Evolutionary conservation across 1,284 basidiomycete genomes (phyloP), one percentile per base, ranked within the genome.

Genomic region (Austroboletus niveus): DNA sequence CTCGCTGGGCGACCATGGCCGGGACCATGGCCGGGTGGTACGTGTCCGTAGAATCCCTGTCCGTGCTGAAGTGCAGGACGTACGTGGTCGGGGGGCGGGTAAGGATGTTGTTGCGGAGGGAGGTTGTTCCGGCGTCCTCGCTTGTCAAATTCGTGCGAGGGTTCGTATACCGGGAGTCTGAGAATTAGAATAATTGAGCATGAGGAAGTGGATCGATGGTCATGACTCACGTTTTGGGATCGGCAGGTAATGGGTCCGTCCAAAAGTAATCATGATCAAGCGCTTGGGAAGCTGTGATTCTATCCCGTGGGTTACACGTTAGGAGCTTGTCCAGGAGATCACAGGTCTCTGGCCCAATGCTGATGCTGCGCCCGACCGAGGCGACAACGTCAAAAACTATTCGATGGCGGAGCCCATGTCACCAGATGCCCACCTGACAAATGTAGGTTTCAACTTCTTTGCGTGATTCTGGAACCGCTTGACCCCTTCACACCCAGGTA

Each of bases 241-340:
- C 87, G n/a, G 89, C 90, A 14, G 92, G 87, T 30, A 91, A 61
- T 0, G 92, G 92, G 57, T 90, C 85, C 1, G 84, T 87, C 89
- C 91, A 95, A 71, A 97, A 97, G 72, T 96, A 97, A 47, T 93
- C 85, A 64, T 97, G 94, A 56, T 88, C 84, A 57, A 96, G 82
- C 4, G 92, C 91, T 62, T 94, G 84, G 22, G 83, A 72, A 9
- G 97, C 97, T 9, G 96, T 97, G 54, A 98, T 82, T 35, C 96
- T 82, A 60, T 94, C 87, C 65, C 88, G 84, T 44, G 97, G 96
- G 69, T 98, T 92, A 69, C 95, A 94, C 7, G 84, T 85, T 48
- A 99, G 73, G 44, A 99, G 75, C 71, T 90, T 92, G 69, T 99
- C 97, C 52, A 98, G 66, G 49, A 99, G 84, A 70, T 98, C 94